phyloP scores from a whole-genome alignment of 2,329 filamentous ascomycete species.

The Pestalotiopsis fici region DNA sequence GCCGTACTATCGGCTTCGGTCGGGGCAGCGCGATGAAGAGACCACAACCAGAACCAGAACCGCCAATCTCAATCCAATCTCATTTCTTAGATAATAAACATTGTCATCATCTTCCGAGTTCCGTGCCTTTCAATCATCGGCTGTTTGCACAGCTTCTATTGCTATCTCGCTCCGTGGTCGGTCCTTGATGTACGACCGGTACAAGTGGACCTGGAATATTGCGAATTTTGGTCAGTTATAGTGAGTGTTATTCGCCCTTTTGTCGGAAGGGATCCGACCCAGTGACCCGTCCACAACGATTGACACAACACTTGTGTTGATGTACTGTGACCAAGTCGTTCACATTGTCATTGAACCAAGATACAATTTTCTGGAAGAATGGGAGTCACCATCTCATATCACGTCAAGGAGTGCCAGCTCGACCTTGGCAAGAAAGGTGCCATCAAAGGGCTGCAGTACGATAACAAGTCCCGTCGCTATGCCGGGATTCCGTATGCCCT shows the following conservation, averaged over 20 bases:
- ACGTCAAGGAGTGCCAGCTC: conserved; percentile 21
- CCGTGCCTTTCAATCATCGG: not conserved
- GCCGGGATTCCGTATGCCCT: conserved; percentile 26
- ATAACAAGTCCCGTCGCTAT: conserved; percentile 34
- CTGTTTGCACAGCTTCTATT: not conserved
- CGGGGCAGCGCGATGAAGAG: not conserved
- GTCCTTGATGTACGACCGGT: not conserved
- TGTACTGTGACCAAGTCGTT: not conserved
- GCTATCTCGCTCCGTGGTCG: not conserved
- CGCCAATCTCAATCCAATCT: not conserved
- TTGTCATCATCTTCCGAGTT: not conserved
- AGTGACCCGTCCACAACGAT: not conserved
- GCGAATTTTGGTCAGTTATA: not conserved
- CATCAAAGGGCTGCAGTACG: conserved; percentile 34
- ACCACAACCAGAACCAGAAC: not conserved
- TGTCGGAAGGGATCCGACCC: not conserved
- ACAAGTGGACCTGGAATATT: not conserved
- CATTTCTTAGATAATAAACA: not conserved
- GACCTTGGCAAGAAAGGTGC: conserved; percentile 26
- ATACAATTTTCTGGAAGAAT: conserved; percentile 11
- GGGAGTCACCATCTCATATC: conserved; percentile 29
- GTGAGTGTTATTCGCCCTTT: not conserved
- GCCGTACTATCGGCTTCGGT: not conserved
- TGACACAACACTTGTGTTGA: not conserved
- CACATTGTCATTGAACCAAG: no score